Base-by-base conservation (phyloP, 2,329 filamentous ascomycete genomes). In the Aspergillus japonicus region DNA sequence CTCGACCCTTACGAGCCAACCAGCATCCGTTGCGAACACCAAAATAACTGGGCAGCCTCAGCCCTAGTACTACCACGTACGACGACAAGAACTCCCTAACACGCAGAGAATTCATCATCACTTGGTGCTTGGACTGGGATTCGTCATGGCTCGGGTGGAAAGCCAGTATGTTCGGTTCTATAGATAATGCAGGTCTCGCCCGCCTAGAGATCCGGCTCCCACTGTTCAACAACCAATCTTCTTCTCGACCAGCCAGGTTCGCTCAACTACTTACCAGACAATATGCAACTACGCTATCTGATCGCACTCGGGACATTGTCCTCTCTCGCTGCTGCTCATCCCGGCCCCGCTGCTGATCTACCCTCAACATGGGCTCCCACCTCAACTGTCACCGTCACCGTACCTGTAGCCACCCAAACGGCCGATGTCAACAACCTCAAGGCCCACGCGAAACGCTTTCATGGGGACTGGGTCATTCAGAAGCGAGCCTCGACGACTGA, bases 31-130 rank as follows among this genome's bases (percentile, higher is more conserved):
- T 19, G 16, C n/a, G 44, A 10, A 26, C 47, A 48, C 47, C 47
- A 55, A 48, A 55, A 55, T 55, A 55, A 55, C 47, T 26, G 26
- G 42, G 21, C 47, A 55, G 53, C 53, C 53, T 55, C 53, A 55
- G 53, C 53, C 53, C 53, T 55, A 55, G 53, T 55, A 35, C 42
- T 47, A 42, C 42, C 53, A 48, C 53, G 42, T 55, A 55, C 53
- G 53, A 54, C 52, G 52, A 55, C 53, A 19, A 26, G 19, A 47
- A 21, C 53, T 19, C 12, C 21, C n/a, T 19, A 21, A 21, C 8
- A 14, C 42, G 53, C 53, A 55, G 53, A 55, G 19, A 35, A 47
- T 55, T 55, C 42, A 47, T 29, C 23, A 26, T 26, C 48, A 24
- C 24, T 29, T 4, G 24, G 21, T 7, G 3, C 47, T 14, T 31